These are phyloP conservation scores for Phytophthora colocasiae DNA, from an alignment of 352 stramenopile species.

Conservation along the genomic window DNA sequence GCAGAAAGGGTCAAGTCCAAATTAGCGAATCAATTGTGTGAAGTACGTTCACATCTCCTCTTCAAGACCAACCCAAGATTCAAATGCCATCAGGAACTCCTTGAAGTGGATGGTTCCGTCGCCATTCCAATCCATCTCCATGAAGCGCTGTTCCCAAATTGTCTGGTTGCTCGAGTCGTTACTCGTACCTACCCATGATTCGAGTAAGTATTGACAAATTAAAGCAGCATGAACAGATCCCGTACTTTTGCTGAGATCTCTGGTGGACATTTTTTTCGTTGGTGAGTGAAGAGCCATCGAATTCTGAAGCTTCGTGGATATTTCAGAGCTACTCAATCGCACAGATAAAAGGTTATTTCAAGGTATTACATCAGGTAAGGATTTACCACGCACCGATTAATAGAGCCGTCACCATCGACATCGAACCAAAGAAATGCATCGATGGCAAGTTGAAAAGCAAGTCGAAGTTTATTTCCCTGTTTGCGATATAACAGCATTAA, in stretches of 20 bases:
- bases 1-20: not conserved
- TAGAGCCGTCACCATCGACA: slow-evolving; percentile 72
- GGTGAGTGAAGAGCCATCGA: slow-evolving; percentile 79
- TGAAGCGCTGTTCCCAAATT: slow-evolving; percentile 85
- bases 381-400: slow-evolving; percentile 60
- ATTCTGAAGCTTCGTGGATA: slow-evolving; percentile 63
- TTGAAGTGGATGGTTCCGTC: slow-evolving; percentile 90
- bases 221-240: not conserved
- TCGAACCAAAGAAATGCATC: slow-evolving; percentile 91
- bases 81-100: slow-evolving; percentile 58
- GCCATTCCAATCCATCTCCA: slow-evolving; percentile 90
- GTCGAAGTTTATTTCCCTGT: slow-evolving; percentile 81
- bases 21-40: not conserved
- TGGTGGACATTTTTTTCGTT: slow-evolving; percentile 78
- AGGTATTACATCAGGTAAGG: not conserved
- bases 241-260: slow-evolving; percentile 31
- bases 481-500: not conserved
- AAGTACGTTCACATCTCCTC: not conserved
- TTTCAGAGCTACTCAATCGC: slow-evolving; percentile 53
- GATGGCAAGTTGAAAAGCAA: slow-evolving; percentile 82
- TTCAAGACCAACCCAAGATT: not conserved
- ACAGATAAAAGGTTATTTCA: not conserved
- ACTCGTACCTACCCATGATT: slow-evolving; percentile 23
- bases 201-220: too few species aligned
- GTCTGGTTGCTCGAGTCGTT: slow-evolving; percentile 68